phyloP scores from a whole-genome alignment of 768 basidiomycete species.

The Cantharellus cinnabarinus region DNA sequence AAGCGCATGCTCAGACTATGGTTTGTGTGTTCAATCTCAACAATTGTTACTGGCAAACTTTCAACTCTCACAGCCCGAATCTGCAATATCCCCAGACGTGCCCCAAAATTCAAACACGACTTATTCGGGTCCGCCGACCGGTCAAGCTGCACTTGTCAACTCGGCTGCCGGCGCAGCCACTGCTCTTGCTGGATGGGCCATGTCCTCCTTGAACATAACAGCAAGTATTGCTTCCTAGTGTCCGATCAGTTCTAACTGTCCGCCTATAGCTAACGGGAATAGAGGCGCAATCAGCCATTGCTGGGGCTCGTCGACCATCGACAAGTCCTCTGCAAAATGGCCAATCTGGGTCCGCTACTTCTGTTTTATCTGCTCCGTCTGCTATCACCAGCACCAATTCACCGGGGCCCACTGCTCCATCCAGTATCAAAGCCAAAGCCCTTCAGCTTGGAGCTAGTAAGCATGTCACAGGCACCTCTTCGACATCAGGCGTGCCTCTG shows the following conservation, averaged over 20 bases:
- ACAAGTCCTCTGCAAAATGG: constrained; percentile 22
- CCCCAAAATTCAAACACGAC: constrained; percentile 8
- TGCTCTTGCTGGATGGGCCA: constrained; percentile 88
- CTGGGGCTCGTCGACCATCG: constrained; percentile 21
- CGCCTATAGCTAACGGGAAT: constrained; percentile 37
- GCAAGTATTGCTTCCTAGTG: constrained; percentile 18
- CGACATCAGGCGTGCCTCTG: constrained; percentile 18
- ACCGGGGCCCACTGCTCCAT: background rate
- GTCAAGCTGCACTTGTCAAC: constrained; percentile 41
- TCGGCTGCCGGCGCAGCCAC: constrained; percentile 83
- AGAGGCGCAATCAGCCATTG: constrained; percentile 54
- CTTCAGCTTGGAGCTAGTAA: constrained; percentile 53
- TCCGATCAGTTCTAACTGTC: background rate
- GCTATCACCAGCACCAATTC: background rate
- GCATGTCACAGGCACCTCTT: constrained; percentile 11
- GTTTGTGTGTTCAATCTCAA: constrained; percentile 27
- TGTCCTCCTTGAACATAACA: constrained; percentile 72
- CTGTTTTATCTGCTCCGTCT: background rate
- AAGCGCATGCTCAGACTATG: constrained; percentile 62
- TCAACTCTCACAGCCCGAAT: constrained; percentile 30
- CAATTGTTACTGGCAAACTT: background rate
- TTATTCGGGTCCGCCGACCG: constrained; percentile 15
- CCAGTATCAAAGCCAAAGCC: constrained; percentile 25
- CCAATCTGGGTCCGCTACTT: background rate
- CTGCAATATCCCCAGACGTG: constrained; percentile 18